Evolutionary conservation across 352 stramenopile species (phyloP), one percentile per base, ranked within the genome.

Genomic region (Globisporangium mamillatum): DNA sequence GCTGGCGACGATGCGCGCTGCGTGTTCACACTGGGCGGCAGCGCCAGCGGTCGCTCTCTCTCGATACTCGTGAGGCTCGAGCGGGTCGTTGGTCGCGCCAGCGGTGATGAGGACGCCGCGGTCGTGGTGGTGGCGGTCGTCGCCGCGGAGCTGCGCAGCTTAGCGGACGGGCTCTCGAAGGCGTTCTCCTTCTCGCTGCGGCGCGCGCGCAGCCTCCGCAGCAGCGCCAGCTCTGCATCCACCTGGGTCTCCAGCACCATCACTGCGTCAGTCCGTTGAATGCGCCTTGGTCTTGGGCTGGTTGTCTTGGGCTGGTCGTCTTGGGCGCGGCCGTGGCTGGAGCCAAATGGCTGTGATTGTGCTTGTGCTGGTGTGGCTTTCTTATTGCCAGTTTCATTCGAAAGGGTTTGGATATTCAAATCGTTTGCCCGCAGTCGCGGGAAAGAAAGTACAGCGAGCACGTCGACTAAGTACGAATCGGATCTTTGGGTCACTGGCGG

Each of bases 111-210:
- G 20, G 56, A 62, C n/a, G 32, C 20, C 12, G 29, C 55, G 18
- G 29, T 60, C 7, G 18, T 36, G 25, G 63, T 63, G 6, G 61
- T 60, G n/a, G 60, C 60, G 29, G 44, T 65, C 46, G 60, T 66
- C 29, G 61, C 61, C 0, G 32, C 25, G 4, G 65, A 62, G 7
- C 58, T 61, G 36, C 58, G 66, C 34, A 71, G 50, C 52, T 71
- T 71, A 25, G 53, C 27, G 7, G 53, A n/a, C 3, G 66, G 60
- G 34, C 60, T 66, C 58, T 66, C 66, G 66, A 63, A 71, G 50
- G 58, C 58, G 50, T 71, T 71, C 34, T 71, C 66, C 29, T 71
- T 71, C 32, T 71, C 66, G n/a, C 66, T 71, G 34, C 66, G 66
- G 12, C 66, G 66, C 36, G 66, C 38, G 57, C 66, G 66, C 58